Evolutionary conservation across 768 basidiomycete genomes (phyloP).

Genomic region (Hysterangium stoloniferum): DNA sequence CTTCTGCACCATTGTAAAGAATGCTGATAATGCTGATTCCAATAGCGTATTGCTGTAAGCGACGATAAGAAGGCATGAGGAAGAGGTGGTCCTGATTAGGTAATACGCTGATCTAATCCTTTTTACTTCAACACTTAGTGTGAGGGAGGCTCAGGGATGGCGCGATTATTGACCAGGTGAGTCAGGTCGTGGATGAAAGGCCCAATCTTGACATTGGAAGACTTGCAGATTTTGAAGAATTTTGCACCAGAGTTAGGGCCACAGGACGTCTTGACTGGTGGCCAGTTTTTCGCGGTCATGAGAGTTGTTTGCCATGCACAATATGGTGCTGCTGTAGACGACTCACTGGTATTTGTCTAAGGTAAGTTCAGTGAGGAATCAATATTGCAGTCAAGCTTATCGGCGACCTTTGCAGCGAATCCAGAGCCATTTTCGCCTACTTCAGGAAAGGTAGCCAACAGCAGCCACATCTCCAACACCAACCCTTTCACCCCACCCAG

Average conservation of each 20-base stretch:
- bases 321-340: constrained; percentile 55
- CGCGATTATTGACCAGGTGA: no score
- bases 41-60: constrained; percentile 31
- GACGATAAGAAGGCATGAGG: constrained; percentile 22
- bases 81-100: not conserved
- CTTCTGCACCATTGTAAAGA: constrained; percentile 30
- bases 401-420: not conserved
- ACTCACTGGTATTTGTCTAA: constrained; percentile 66
- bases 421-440: not conserved
- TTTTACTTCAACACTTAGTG: no score
- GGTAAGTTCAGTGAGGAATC: constrained; percentile 36
- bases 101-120: no score
- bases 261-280: constrained; percentile 49
- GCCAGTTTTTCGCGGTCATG: constrained; percentile 71
- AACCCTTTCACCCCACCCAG: not conserved
- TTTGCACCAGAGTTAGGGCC: constrained; percentile 50
- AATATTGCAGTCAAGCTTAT: not conserved
- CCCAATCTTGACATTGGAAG: no score
- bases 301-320: constrained; percentile 57
- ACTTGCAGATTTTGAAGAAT: constrained; percentile 50
- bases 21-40: constrained; percentile 35
- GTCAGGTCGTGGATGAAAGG: no score
- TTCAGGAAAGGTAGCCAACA: not conserved
- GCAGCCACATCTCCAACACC: not conserved
- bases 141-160: no score